Conservation (phyloP, 306 rosid species). For the Abrus pulchellus region DNA sequence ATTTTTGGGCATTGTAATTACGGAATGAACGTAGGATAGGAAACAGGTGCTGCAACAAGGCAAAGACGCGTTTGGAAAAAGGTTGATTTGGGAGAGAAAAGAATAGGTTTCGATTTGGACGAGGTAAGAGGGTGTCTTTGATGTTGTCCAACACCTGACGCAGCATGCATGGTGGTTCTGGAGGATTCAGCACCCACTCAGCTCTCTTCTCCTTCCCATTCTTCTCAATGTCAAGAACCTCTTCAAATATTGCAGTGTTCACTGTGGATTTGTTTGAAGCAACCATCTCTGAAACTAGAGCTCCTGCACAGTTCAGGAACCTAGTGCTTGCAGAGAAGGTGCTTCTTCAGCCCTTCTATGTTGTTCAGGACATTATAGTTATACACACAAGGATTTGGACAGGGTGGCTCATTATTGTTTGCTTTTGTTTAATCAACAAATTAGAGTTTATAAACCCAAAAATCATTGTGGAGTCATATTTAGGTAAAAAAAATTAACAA, state of each 20-base stretch:
- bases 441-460: slow-evolving; percentile 10
- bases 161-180: slow-evolving; percentile 65
- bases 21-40: slow-evolving; percentile 64
- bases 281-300: slow-evolving; percentile 27
- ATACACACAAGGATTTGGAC: not conserved
- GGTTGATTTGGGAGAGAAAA: slow-evolving; percentile 50
- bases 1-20: slow-evolving; percentile 51
- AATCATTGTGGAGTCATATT: too few relatives aligned
- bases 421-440: slow-evolving; percentile 18
- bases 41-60: slow-evolving; percentile 49
- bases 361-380: not conserved
- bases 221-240: slow-evolving; percentile 48
- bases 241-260: not conserved
- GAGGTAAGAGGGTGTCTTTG: slow-evolving; percentile 33
- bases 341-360: not conserved
- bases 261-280: not conserved
- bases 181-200: slow-evolving; percentile 70
- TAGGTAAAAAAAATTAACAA: too few relatives aligned
- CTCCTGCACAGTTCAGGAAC: slow-evolving; percentile 9
- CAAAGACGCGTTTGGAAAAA: slow-evolving; percentile 12
- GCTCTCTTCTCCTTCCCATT: slow-evolving; percentile 45
- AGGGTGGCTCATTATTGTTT: not conserved
- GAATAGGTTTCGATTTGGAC: slow-evolving; percentile 37
- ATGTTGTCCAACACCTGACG: slow-evolving; percentile 49
- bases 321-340: slow-evolving; percentile 18